These are phyloP conservation scores for Simplicillium sp. DNA, from an alignment of 2,329 filamentous ascomycete species.

Conservation along the genomic window DNA sequence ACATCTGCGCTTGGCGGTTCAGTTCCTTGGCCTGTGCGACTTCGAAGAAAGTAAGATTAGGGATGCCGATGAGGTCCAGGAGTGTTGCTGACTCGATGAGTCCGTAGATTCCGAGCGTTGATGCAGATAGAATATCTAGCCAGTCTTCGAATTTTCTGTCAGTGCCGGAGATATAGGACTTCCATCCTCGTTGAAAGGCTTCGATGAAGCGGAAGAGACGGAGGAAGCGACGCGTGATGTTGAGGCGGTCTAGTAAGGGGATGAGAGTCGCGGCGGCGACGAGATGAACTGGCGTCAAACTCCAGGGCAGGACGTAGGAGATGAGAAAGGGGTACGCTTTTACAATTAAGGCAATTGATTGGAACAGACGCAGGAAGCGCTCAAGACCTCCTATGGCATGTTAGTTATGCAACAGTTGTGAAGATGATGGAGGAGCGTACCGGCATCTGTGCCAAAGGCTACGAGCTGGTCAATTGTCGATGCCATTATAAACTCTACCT, in stretches of 20 bases:
- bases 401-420: neutral
- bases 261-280: conserved; percentile 21
- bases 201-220: conserved; percentile 61
- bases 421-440: conserved; percentile 18
- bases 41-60: conserved; percentile 41
- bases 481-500: conserved; percentile 14
- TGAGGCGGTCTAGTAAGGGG: conserved; percentile 30
- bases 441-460: conserved; percentile 35
- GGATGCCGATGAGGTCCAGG: conserved; percentile 36
- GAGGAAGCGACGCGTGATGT: conserved; percentile 49
- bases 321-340: conserved; percentile 32
- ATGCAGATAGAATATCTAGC: conserved; percentile 47
- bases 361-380: conserved; percentile 48
- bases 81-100: conserved; percentile 57
- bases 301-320: conserved; percentile 18
- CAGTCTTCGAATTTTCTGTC: conserved; percentile 23
- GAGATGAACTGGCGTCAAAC: conserved; percentile 13
- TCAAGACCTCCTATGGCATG: conserved; percentile 45
- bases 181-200: conserved; percentile 42
- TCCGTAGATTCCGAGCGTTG: conserved; percentile 57
- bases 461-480: conserved; percentile 23
- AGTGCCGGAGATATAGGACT: conserved; percentile 22
- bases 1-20: conserved; percentile 52
- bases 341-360: conserved; percentile 39
- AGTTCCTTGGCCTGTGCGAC: conserved; percentile 34